Evolutionary conservation across 139 green algal genomes (phyloP), one percentile per base, ranked within the genome.

Genomic region (Closterium sp.): DNA sequence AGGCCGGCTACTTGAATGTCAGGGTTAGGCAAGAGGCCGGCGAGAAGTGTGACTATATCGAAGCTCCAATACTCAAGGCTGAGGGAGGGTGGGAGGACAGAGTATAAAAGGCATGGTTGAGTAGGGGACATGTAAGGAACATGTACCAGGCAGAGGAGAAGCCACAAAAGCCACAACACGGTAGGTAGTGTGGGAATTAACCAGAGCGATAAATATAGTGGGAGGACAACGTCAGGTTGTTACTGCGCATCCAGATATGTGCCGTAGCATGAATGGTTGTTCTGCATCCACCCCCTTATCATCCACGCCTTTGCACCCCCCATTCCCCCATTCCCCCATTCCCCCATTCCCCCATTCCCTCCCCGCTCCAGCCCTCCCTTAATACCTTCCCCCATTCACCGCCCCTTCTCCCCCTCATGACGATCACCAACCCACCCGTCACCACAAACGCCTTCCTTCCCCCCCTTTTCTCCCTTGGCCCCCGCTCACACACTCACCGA

Each of bases 21-120:
- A 7, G 91, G 33, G 69, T 93, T 76, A 30, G 91, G 91, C 33
- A 93, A 90, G 28, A 93, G 83, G 32, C 91, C 91, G 25, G 91
- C 91, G 16, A 93, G 83, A 81, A 93, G 34, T 21, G 93, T n/a
- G 19, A 88, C 32, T 33, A 93, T 89, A 76, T 93, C 91, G 55
- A 89, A 93, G 91, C 88, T 93, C 91, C 91, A 93, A 34, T 34
- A 93, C 36, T 93, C 91, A 23, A 93, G 88, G 87, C 91, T 85
- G 33, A 93, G 90, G 88, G 1, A 93, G 76, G 23, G 90, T 6
- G 2, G 94, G 89, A 12, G 38, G 21, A 66, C 21, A 12, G 38
- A 66, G 3, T 66, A 66, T 12, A 10, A 12, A 66, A 19, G 38
- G 38, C 4, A 66, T 21, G 38, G 21, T 12, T 66, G 21, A 12